phyloP scores from a whole-genome alignment of 805 yeast species.

The Dipodascus albidus region DNA sequence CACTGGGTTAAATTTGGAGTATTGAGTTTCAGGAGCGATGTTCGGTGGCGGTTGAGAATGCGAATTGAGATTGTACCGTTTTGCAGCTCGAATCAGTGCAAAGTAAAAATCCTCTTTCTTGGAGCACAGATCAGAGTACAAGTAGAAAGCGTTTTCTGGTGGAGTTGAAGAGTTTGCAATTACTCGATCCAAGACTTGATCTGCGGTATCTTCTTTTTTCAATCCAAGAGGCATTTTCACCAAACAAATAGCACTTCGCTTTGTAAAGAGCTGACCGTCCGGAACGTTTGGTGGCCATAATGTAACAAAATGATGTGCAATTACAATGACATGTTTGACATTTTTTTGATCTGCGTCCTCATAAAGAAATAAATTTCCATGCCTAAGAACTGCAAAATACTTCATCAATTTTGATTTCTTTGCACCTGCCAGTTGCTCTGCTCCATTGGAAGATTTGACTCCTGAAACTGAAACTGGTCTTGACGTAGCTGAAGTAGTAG shows the following conservation, averaged over 20 bases:
- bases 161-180: constrained; percentile 17
- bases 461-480: background rate
- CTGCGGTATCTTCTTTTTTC: constrained; percentile 11
- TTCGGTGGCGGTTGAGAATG: constrained; percentile 3
- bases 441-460: constrained; percentile 2
- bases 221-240: constrained; percentile 30
- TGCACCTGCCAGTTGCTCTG: constrained; percentile 3
- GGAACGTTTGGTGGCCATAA: constrained; percentile 73
- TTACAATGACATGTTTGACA: constrained; percentile 67
- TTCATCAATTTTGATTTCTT: constrained; percentile 5
- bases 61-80: constrained; percentile 25
- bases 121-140: constrained; percentile 65
- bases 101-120: constrained; percentile 94
- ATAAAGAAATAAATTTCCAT: constrained; percentile 82
- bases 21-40: constrained; percentile 6
- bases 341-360: constrained; percentile 53
- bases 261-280: constrained; percentile 75
- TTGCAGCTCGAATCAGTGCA: constrained; percentile 67
- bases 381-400: constrained; percentile 46
- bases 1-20: constrained; percentile 39
- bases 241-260: constrained; percentile 67
- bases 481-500: background rate
- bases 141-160: constrained; percentile 37
- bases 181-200: constrained; percentile 17
- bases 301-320: constrained; percentile 57